Evolutionary conservation across 1,139 yeast genomes (phyloP), one percentile per base, ranked within the genome.

Genomic region (Yamadazyma kanchanaburiensis): DNA sequence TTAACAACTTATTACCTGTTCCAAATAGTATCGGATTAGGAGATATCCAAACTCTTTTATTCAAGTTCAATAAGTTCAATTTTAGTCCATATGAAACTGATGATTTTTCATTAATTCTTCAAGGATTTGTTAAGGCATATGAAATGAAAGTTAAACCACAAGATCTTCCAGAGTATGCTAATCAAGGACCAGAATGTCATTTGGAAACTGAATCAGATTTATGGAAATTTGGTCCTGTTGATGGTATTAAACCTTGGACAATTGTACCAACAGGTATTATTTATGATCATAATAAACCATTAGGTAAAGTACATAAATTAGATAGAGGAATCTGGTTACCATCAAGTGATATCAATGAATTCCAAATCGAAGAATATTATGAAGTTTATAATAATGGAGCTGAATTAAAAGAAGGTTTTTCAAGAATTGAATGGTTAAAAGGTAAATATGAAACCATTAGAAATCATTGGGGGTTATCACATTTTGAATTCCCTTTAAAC

Each of bases 381-480:
- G 91, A 88, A 60, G 48, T 89, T 28, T 73, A 81, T 26, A 86
- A 91, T 51, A 64, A 63, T 20, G 97, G 85, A 18, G 94, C 95
- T 7, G 64, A 64, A 36, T 67, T 89, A 44, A 59, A 66, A 28
- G 48, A 62, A 7, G 91, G 94, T 1, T 89, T 86, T 52, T 78
- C 89, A 15, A 74, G 97, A 53, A 72, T 78, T 9, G 88, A 85
- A 32, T 85, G 81, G 74, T 72, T 80, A 74, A 64, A 64, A 40
- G 75, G 74, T 19, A 68, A 69, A 39, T 64, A 62, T 32, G 72
- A 63, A 25, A 51, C 57, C 23, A 47, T 53, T 31, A 58, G 62
- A 42, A 59, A 74, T 35, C 70, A 64, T 49, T 69, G 70, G 51
- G 71, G 71, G 2, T 57, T 74, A 28, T 60, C 80, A 14, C 76